These are phyloP conservation scores for Claviceps sp. DNA, from an alignment of 2,329 filamentous ascomycete genomes.

Conservation along the genomic window DNA sequence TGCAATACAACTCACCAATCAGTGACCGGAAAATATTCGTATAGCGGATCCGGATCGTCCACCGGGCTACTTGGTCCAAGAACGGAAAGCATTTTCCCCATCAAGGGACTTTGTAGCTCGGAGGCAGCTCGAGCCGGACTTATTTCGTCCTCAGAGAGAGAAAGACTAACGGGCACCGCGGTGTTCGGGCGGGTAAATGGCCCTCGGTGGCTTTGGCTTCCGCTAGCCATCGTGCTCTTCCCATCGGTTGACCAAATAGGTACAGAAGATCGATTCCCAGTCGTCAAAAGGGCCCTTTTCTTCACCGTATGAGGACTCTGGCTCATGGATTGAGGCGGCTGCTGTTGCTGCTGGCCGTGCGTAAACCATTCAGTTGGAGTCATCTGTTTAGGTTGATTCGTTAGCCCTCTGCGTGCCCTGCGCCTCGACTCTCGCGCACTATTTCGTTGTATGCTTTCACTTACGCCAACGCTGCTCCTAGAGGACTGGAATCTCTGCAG, in stretches of 20 bases:
- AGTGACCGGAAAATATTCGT: conserved; percentile 90
- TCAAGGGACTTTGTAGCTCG: conserved; percentile 37
- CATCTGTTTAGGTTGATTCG: conserved; percentile 14
- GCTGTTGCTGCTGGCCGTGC: conserved; percentile 16
- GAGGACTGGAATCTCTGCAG: conserved; percentile 20
- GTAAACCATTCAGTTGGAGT: conserved; percentile 28
- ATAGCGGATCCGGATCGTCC: conserved; percentile 72
- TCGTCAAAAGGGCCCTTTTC: conserved; percentile 39
- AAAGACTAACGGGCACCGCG: conserved; percentile 35
- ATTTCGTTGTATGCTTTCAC: conserved; percentile 2
- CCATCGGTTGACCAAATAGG: conserved; percentile 33
- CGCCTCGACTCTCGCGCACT: too few species aligned
- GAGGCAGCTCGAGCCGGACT: conserved; percentile 39
- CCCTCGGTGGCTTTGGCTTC: conserved; percentile 11
- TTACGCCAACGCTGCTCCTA: conserved; percentile 22
- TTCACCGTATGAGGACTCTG: conserved; percentile 37
- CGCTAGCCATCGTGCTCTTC: conserved; percentile 12
- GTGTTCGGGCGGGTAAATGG: conserved; percentile 15
- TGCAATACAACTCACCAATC: conserved; percentile 48
- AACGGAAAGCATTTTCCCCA: conserved; percentile 24
- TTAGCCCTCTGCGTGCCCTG: neutral
- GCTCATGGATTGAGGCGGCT: conserved; percentile 19
- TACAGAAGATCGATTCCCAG: conserved; percentile 36
- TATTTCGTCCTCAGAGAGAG: conserved; percentile 46
- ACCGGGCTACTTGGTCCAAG: conserved; percentile 42